These are phyloP conservation scores for Trematosphaeria pertusa DNA, from an alignment of 2,329 filamentous ascomycete species.

Conservation along the genomic window DNA sequence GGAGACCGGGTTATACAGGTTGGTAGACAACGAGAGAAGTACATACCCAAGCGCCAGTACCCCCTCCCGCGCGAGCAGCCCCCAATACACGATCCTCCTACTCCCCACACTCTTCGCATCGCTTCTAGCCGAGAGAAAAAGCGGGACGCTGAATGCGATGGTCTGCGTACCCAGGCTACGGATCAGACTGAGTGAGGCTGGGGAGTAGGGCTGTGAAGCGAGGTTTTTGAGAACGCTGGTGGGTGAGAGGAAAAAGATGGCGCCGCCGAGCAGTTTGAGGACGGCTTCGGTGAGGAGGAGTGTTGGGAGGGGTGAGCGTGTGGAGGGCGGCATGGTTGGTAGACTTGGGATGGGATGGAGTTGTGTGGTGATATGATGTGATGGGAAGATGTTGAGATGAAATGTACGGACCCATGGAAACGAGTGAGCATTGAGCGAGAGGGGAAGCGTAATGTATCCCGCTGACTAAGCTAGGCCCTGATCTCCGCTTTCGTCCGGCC, in stretches of 20 bases:
- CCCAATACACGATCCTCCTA: slow-evolving; percentile 20
- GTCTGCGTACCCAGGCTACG: slow-evolving; percentile 24
- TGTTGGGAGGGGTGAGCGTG: slow-evolving; percentile 18
- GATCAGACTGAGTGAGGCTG: slow-evolving; percentile 11
- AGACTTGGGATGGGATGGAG: neutral
- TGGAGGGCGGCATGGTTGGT: slow-evolving; percentile 5
- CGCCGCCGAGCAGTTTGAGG: slow-evolving; percentile 23
- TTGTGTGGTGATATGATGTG: neutral
- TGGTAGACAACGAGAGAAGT: no score
- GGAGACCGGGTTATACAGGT: no score
- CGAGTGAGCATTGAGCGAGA: no score
- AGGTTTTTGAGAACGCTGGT: slow-evolving; percentile 17
- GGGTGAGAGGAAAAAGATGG: slow-evolving; percentile 21
- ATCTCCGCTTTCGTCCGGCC: no score
- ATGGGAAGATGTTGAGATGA: no score
- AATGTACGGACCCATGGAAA: no score
- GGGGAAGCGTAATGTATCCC: no score
- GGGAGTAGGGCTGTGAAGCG: slow-evolving; percentile 7
- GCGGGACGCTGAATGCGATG: slow-evolving; percentile 25
- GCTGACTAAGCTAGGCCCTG: no score
- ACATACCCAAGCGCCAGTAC: neutral
- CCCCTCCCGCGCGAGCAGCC: slow-evolving; percentile 12
- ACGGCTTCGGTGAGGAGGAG: slow-evolving; percentile 23
- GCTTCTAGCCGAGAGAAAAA: slow-evolving; percentile 19
- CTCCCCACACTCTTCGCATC: slow-evolving; percentile 9